A percentile compares a stretch with the other conserved stretches of the same genome.
Conservation (phyloP, 2,329 filamentous ascomycete species). For the Penicillium decumbens region DNA sequence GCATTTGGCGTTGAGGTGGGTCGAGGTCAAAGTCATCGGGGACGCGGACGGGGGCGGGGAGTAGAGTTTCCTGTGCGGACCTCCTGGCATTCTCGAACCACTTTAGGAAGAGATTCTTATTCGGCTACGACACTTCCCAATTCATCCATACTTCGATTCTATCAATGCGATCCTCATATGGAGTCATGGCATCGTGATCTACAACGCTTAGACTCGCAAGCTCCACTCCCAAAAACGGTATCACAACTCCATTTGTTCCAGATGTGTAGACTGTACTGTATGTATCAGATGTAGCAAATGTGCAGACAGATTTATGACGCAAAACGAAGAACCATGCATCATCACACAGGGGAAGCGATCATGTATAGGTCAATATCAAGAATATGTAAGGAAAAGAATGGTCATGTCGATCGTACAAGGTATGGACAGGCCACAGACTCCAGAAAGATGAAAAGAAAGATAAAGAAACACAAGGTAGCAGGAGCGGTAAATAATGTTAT, state of each 20-base stretch:
- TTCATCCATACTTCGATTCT: background rate
- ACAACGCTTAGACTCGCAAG: constrained; percentile 2
- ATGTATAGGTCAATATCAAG: constrained; percentile 13
- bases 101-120: background rate
- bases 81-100: background rate
- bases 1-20: constrained; percentile 7
- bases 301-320: background rate
- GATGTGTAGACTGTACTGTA: background rate
- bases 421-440: constrained; percentile 7
- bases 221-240: constrained; percentile 4
- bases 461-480: too few relatives aligned
- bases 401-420: constrained; percentile 24
- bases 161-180: background rate
- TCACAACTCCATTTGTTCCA: background rate
- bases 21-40: background rate
- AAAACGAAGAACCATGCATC: background rate
- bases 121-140: background rate
- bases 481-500: constrained; percentile 23
- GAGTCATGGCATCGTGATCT: constrained; percentile 9
- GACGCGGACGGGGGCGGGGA: background rate
- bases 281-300: background rate
- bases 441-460: constrained; percentile 1
- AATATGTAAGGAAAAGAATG: constrained; percentile 6
- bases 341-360: constrained; percentile 5
- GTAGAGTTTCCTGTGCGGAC: background rate